These are phyloP conservation scores for Fraxinus albicans DNA, from an alignment of 305 asterid genomes.

Conservation along the genomic window DNA sequence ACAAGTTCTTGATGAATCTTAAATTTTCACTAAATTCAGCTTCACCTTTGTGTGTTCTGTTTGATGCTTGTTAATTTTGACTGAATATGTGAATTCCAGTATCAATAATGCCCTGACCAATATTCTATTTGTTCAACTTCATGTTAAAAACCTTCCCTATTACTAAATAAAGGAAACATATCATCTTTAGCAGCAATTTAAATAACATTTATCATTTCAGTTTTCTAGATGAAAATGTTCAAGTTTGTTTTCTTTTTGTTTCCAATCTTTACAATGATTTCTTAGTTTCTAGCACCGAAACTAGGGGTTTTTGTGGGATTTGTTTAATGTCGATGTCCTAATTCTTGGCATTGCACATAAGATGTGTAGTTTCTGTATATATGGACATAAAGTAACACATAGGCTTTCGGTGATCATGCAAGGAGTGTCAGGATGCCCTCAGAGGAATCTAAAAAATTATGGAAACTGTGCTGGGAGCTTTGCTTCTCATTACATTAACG, in stretches of 20 bases:
- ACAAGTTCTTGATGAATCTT: background rate
- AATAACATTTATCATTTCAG: background rate
- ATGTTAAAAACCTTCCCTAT: background rate
- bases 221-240: background rate
- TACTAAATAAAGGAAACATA: background rate
- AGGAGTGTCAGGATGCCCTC: slow-evolving; percentile 48
- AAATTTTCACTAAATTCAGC: background rate
- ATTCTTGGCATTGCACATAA: slow-evolving; percentile 78
- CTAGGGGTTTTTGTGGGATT: background rate
- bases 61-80: background rate
- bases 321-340: slow-evolving; percentile 42
- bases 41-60: background rate
- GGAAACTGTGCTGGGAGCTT: background rate
- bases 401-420: slow-evolving; percentile 65
- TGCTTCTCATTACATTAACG: background rate
- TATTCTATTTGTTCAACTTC: background rate
- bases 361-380: slow-evolving; percentile 71
- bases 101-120: background rate
- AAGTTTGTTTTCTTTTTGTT: background rate
- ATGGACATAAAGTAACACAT: slow-evolving; percentile 53
- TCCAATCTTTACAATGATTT: background rate
- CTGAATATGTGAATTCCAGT: background rate
- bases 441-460: slow-evolving; percentile 45
- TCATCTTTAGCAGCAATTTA: background rate
- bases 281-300: background rate